Percentiles rank a stretch among this genome's conserved stretches.
Conservation (phyloP, 768 basidiomycete species). For the Cystofilobasidium ferigula region DNA sequence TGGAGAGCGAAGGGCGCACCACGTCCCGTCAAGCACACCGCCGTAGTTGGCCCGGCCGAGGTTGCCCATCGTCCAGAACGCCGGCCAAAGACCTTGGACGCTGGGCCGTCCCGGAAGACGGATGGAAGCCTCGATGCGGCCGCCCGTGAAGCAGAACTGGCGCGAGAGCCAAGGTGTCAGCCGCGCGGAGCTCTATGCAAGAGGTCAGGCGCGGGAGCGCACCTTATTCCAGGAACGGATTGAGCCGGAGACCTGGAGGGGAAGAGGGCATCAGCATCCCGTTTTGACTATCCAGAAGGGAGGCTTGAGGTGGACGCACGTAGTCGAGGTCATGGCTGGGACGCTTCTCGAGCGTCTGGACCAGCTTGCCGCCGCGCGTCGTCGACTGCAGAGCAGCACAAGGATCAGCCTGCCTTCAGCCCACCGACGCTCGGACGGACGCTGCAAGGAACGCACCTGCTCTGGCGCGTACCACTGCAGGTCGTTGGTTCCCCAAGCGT, state of each 20-base stretch:
- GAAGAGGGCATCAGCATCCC: no score
- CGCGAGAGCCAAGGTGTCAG: no score
- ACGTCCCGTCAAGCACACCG: conserved; percentile 24
- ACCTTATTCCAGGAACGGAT: no score
- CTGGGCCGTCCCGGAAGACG: conserved; percentile 10
- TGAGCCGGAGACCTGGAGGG: no score
- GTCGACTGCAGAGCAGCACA: conserved; percentile 37
- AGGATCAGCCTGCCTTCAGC: background rate
- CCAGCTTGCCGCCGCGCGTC: conserved; percentile 35
- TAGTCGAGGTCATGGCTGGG: conserved; percentile 29
- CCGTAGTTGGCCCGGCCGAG: conserved; percentile 25
- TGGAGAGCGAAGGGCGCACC: conserved; percentile 7
- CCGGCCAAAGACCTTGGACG: conserved; percentile 23
- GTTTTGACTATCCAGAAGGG: no score
- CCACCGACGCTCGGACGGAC: background rate
- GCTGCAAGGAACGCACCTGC: background rate
- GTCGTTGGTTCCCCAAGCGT: conserved; percentile 22
- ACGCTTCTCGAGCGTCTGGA: conserved; percentile 32
- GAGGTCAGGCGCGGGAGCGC: background rate
- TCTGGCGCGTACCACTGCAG: background rate
- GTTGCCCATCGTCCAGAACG: conserved; percentile 27
- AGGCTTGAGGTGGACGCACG: background rate
- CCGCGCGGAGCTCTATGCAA: conserved; percentile 7
- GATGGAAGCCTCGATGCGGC: conserved; percentile 20
- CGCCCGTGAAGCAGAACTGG: conserved; percentile 25